Conservation (phyloP, 495 filamentous ascomycete genomes). For the Hypoxylon fragiforme region DNA sequence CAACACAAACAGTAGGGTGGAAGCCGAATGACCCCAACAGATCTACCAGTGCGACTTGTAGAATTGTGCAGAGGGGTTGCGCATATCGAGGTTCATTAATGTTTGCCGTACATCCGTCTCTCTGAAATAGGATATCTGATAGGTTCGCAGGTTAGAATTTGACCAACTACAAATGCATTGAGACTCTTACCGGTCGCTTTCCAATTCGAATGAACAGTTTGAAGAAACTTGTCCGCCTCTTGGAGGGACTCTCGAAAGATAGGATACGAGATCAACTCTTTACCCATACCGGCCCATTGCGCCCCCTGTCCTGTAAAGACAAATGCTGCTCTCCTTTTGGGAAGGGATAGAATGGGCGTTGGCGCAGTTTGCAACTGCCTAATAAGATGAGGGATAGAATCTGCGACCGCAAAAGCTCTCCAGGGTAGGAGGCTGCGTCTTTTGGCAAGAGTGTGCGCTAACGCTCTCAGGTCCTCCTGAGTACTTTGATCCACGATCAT, state of each 20-base stretch:
- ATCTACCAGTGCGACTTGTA: slow-evolving; percentile 55
- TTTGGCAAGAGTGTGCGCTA: slow-evolving; percentile 31
- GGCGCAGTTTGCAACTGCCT: background rate
- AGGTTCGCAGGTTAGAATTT: too few relatives aligned
- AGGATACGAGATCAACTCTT: slow-evolving; percentile 42
- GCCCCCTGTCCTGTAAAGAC: slow-evolving; percentile 43
- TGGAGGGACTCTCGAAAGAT: background rate
- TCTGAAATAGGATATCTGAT: too few relatives aligned
- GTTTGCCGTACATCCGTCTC: too few relatives aligned
- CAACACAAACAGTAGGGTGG: background rate
- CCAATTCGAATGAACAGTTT: background rate
- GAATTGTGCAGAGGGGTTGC: slow-evolving; percentile 49
- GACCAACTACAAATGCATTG: too few relatives aligned
- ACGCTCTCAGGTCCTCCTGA: background rate
- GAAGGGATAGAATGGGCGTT: background rate
- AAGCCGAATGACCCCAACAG: slow-evolving; percentile 37
- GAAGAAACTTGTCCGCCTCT: background rate
- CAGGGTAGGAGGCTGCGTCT: slow-evolving; percentile 27
- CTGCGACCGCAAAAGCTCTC: slow-evolving; percentile 7
- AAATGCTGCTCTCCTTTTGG: slow-evolving; percentile 15
- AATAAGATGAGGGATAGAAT: background rate
- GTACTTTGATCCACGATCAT: background rate
- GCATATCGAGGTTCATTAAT: slow-evolving; percentile 34
- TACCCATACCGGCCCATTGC: slow-evolving; percentile 52
- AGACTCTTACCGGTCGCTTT: background rate